These are phyloP conservation scores for Cynanchum wilfordii DNA, from an alignment of 257 asterid species.

Conservation along the genomic window DNA sequence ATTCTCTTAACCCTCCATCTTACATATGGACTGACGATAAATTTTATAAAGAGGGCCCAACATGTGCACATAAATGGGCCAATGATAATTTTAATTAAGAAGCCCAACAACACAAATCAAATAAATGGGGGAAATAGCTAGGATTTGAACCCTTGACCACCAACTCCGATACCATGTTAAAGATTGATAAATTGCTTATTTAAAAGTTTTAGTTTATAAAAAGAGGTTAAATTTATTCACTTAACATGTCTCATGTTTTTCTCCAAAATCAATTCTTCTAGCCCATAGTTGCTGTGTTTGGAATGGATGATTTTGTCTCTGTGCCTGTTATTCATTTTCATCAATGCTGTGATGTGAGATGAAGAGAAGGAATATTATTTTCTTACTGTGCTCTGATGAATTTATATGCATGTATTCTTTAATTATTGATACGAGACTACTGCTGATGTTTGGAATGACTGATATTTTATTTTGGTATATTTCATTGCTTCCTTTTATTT, in stretches of 20 bases:
- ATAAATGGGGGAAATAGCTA: no score
- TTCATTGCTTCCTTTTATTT: not conserved
- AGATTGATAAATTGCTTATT: no score
- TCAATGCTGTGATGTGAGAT: not conserved
- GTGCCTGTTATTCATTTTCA: not conserved
- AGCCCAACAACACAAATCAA: no score
- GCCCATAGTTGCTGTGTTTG: not conserved
- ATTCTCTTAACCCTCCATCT: no score
- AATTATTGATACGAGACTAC: not conserved
- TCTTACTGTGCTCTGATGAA: not conserved
- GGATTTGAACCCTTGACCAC: no score
- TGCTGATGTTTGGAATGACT: not conserved
- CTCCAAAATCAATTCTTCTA: conserved; percentile 5
- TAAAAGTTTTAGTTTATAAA: no score
- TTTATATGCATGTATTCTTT: not conserved
- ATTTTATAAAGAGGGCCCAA: no score
- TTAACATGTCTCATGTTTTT: not conserved
- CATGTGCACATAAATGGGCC: no score
- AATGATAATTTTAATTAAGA: no score
- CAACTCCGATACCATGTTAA: no score
- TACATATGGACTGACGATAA: no score
- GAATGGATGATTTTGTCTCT: not conserved
- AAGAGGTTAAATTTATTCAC: no score
- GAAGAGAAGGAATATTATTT: not conserved
- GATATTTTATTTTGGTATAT: not conserved